Percentiles rank a stretch among this genome's conserved stretches.
Evolutionary conservation across 306 rosid species (phyloP).

Genomic region (Cajanus cajan): DNA sequence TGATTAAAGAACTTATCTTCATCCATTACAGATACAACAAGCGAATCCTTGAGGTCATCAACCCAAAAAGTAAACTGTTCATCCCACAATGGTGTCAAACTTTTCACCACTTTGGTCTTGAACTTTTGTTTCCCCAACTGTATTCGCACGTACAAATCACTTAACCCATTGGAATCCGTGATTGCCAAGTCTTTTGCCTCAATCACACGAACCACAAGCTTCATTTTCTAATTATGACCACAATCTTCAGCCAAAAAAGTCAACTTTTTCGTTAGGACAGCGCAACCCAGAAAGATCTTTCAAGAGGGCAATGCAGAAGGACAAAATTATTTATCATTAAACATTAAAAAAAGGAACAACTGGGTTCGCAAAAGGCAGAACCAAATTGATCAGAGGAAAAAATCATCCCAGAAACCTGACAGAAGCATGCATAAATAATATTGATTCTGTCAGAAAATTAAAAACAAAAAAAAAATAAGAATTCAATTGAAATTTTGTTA

Average conservation of each 20-base stretch:
- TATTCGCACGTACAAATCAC: conserved; percentile 76
- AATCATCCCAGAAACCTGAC: background rate
- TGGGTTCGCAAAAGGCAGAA: background rate
- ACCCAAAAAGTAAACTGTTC: conserved; percentile 77
- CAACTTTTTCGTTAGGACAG: background rate
- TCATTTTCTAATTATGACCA: conserved; percentile 44
- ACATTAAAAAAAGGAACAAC: background rate
- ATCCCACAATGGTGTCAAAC: conserved; percentile 71
- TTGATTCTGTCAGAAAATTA: conserved; percentile 9
- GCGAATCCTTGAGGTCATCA: conserved; percentile 69
- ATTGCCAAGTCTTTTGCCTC: conserved; percentile 74
- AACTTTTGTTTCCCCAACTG: conserved; percentile 79
- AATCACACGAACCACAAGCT: conserved; percentile 73
- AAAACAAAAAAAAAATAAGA: background rate
- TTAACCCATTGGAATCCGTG: conserved; percentile 57
- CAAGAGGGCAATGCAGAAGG: conserved; percentile 24
- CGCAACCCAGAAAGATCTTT: background rate
- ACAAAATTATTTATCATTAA: background rate
- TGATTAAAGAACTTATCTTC: conserved; percentile 84
- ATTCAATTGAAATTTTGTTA: background rate
- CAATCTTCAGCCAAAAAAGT: background rate
- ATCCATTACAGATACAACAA: conserved; percentile 64
- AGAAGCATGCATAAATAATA: conserved; percentile 14
- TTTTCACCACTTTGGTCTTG: conserved; percentile 71
- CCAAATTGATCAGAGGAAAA: conserved; percentile 13